Evolutionary conservation across 306 rosid species (phyloP).

Genomic region (Macrotyloma uniflorum): DNA sequence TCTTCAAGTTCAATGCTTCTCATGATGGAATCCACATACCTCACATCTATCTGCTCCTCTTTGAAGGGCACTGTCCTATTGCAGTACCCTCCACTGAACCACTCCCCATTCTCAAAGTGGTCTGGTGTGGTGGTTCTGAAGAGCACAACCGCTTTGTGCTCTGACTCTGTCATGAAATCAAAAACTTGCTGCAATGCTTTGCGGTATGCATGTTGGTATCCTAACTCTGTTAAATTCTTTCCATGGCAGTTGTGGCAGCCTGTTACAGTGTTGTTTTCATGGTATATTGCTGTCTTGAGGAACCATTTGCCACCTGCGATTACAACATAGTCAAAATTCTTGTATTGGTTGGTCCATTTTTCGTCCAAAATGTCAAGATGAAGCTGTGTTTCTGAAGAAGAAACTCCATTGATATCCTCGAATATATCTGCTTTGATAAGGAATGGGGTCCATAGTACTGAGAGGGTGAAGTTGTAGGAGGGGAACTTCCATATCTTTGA

Average conservation of each 20-base stretch:
- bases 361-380: constrained; percentile 61
- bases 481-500: constrained; percentile 79
- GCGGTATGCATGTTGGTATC: constrained; percentile 61
- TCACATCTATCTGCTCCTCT: constrained; percentile 49
- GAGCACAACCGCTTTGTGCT: constrained; percentile 58
- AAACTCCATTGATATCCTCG: constrained; percentile 76
- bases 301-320: constrained; percentile 87
- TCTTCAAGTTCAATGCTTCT: constrained; percentile 68
- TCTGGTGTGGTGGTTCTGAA: constrained; percentile 81
- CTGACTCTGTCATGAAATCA: constrained; percentile 39
- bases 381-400: constrained; percentile 68
- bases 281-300: constrained; percentile 72
- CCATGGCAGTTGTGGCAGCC: constrained; percentile 76
- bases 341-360: constrained; percentile 61
- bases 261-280: constrained; percentile 49
- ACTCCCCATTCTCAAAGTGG: constrained; percentile 83
- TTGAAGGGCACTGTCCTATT: constrained; percentile 76
- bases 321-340: constrained; percentile 51
- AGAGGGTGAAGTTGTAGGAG: constrained; percentile 78
- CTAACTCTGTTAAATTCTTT: constrained; percentile 68
- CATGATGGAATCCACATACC: constrained; percentile 53
- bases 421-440: constrained; percentile 70
- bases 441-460: constrained; percentile 81
- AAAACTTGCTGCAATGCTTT: constrained; percentile 54
- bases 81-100: constrained; percentile 91